A percentile compares a stretch with the other conserved stretches of the same genome.
Conservation (phyloP, 2,329 filamentous ascomycete genomes). For the Colletotrichum phormii region DNA sequence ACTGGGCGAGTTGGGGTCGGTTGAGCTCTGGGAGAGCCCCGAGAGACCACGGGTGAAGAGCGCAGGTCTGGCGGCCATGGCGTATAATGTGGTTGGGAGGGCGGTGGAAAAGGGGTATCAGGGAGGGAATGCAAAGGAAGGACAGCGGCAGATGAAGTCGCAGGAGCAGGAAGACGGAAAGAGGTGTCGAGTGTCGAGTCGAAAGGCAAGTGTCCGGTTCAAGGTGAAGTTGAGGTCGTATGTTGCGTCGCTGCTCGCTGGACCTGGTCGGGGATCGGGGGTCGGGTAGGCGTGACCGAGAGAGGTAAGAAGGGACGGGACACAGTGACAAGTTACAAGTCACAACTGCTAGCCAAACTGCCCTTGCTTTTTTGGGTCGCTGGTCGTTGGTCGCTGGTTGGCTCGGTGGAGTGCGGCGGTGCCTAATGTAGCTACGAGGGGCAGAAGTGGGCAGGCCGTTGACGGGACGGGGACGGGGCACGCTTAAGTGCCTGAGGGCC, state of each 20-base stretch:
- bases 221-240: slow-evolving; percentile 17
- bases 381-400: slow-evolving; percentile 33
- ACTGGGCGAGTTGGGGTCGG: slow-evolving; percentile 68
- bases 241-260: not conserved
- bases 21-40: slow-evolving; percentile 65
- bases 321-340: not conserved
- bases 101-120: not conserved
- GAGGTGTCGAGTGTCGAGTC: slow-evolving; percentile 26
- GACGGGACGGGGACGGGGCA: slow-evolving; percentile 6
- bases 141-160: not conserved
- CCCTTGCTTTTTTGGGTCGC: slow-evolving; percentile 15
- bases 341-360: no score
- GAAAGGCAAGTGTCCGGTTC: slow-evolving; percentile 6
- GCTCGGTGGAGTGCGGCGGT: slow-evolving; percentile 26
- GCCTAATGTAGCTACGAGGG: slow-evolving; percentile 36
- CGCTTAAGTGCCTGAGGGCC: not conserved
- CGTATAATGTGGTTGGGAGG: slow-evolving; percentile 40
- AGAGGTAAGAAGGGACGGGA: not conserved
- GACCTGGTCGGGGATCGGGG: slow-evolving; percentile 25
- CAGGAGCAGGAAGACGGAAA: slow-evolving; percentile 1
- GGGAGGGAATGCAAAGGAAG: slow-evolving; percentile 5
- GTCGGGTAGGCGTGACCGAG: slow-evolving; percentile 28
- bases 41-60: slow-evolving; percentile 74
- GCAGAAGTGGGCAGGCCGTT: slow-evolving; percentile 31
- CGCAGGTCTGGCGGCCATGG: slow-evolving; percentile 67